Percentiles rank a stretch among this genome's conserved stretches.
These are phyloP conservation scores for Golubevia pallescens DNA, from an alignment of 1,284 basidiomycete species.

Conservation along the genomic window DNA sequence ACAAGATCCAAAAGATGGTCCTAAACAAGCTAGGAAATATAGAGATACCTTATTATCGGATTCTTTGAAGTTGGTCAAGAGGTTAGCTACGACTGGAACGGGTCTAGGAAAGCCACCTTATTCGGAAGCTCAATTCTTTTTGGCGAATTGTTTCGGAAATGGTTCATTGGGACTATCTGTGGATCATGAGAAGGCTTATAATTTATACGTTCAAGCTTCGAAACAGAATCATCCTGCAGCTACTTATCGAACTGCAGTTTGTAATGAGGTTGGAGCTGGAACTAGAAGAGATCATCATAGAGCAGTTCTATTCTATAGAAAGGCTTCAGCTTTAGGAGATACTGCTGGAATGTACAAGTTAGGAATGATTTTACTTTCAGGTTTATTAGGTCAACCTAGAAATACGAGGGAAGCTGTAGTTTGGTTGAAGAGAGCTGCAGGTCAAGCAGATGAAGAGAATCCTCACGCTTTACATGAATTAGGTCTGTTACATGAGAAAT, in stretches of 20 bases:
- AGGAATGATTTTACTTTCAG: conserved; percentile 90
- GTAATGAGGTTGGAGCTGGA: conserved; percentile 99
- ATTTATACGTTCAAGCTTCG: conserved; percentile 94
- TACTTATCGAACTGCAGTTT: conserved; percentile 95
- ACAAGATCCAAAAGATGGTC: conserved; percentile 51
- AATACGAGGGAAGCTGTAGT: conserved; percentile 90
- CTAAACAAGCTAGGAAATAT: conserved; percentile 72
- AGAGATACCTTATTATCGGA: conserved; percentile 86
- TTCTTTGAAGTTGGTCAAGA: conserved; percentile 87
- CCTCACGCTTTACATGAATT: conserved; percentile 97
- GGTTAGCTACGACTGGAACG: conserved; percentile 81
- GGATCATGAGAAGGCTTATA: conserved; percentile 97
- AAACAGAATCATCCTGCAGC: conserved; percentile 96
- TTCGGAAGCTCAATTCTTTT: conserved; percentile 98
- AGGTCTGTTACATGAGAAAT: conserved; percentile 82
- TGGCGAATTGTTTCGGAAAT: conserved; percentile 96
- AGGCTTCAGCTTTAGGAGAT: conserved; percentile 92
- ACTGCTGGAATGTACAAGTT: conserved; percentile 99
- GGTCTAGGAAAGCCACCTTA: conserved; percentile 71
- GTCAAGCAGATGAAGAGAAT: conserved; percentile 97
- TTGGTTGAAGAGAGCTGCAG: conserved; percentile 92
- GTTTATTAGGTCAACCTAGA: conserved; percentile 79
- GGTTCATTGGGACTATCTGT: conserved; percentile 91
- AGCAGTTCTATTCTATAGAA: conserved; percentile 93
- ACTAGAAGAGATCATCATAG: conserved; percentile 85